Percentiles rank a stretch among this genome's conserved stretches.
These are phyloP conservation scores for Myriangium duriaei DNA, from an alignment of 2,329 filamentous ascomycete species.

Conservation along the genomic window DNA sequence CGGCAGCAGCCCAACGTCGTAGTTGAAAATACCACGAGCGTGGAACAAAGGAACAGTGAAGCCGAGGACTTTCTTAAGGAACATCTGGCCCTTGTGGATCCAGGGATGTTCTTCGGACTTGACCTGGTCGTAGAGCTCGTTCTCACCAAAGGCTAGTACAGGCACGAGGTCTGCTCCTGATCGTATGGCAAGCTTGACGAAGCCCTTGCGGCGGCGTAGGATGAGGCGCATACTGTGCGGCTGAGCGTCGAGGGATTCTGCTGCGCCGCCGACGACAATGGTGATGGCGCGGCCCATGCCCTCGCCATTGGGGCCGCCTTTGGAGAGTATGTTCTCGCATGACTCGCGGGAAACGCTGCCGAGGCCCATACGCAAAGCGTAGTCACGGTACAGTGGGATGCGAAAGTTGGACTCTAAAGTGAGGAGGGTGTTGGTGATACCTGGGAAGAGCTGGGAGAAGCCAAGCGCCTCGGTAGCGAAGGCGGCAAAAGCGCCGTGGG, in stretches of 20 bases:
- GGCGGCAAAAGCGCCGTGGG: conserved; percentile 83
- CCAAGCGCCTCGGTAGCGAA: conserved; percentile 85
- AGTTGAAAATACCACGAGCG: conserved; percentile 83
- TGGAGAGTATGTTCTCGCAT: conserved; percentile 75
- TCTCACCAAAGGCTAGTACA: conserved; percentile 86
- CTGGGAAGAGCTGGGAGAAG: conserved; percentile 78
- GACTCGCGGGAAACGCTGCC: conserved; percentile 83
- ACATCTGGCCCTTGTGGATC: conserved; percentile 69
- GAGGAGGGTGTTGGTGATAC: conserved; percentile 84
- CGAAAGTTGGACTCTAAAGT: conserved; percentile 96
- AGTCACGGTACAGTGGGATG: conserved; percentile 87
- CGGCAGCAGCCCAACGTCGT: conserved; percentile 92
- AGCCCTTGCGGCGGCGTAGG: conserved; percentile 74
- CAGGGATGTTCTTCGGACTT: conserved; percentile 62
- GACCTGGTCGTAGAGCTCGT: conserved; percentile 88
- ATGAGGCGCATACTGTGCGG: conserved; percentile 68
- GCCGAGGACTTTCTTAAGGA: conserved; percentile 73
- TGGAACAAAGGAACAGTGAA: conserved; percentile 89
- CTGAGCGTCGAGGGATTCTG: conserved; percentile 80
- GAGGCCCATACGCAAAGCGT: conserved; percentile 77
- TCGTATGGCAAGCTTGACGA: conserved; percentile 83
- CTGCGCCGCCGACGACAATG: conserved; percentile 85
- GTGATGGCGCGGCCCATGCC: conserved; percentile 94
- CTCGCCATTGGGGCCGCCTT: conserved; percentile 61
- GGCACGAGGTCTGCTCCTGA: conserved; percentile 91